Percentiles rank a stretch among this genome's conserved stretches.
Conservation (phyloP, 805 yeast species). For the Cyberlindnera lachancei region DNA sequence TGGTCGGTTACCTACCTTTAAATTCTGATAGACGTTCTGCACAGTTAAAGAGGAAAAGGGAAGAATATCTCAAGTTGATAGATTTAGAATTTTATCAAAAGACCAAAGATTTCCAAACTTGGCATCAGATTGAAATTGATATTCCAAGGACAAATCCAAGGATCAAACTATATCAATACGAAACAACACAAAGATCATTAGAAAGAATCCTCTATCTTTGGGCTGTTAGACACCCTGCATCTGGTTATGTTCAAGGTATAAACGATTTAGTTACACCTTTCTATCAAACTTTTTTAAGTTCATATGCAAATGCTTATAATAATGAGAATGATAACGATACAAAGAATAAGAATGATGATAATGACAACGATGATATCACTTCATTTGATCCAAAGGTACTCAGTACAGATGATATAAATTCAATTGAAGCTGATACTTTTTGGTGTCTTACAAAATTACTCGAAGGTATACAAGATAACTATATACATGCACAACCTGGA, state of each 20-base stretch:
- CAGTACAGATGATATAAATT: constrained; percentile 51
- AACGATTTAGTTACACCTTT: constrained; percentile 93
- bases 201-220: constrained; percentile 81
- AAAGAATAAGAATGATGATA: constrained; percentile 33
- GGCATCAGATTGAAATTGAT: constrained; percentile 95
- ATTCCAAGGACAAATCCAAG: constrained; percentile 91
- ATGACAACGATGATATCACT: constrained; percentile 39
- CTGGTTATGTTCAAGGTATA: constrained; percentile 97
- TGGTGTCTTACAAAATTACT: constrained; percentile 91
- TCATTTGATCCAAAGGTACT: constrained; percentile 54
- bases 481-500: constrained; percentile 97
- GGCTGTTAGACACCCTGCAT: constrained; percentile 96
- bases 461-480: constrained; percentile 94
- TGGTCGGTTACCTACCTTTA: constrained; percentile 86
- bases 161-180: constrained; percentile 60
- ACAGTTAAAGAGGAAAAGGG: constrained; percentile 70
- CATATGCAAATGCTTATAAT: too few species aligned
- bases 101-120: constrained; percentile 65
- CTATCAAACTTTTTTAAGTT: constrained; percentile 73
- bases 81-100: constrained; percentile 50
- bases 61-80: constrained; percentile 76
- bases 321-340: too few species aligned
- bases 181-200: constrained; percentile 68
- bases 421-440: constrained; percentile 90
- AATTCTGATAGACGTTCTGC: constrained; percentile 68